phyloP scores from a whole-genome alignment of 1,139 yeast species.

The Zygosaccharomyces sapae region DNA sequence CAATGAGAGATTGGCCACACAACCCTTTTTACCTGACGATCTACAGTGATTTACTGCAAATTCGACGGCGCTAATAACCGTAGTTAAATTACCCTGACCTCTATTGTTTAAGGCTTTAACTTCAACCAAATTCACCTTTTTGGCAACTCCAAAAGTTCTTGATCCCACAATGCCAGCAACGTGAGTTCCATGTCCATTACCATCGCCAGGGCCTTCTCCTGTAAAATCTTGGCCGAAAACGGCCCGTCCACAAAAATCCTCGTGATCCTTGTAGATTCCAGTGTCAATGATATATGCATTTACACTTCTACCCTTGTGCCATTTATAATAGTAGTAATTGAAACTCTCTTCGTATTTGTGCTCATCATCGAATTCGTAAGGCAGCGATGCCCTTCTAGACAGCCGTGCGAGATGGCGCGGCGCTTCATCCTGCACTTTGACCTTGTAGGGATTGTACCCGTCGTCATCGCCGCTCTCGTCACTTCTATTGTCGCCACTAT shows the following conservation, averaged over 20 bases:
- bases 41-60: slow-evolving; percentile 60
- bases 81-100: slow-evolving; percentile 67
- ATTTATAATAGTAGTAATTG: slow-evolving; percentile 44
- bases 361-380: slow-evolving; percentile 27
- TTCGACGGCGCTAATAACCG: slow-evolving; percentile 68
- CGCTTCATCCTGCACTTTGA: slow-evolving; percentile 44
- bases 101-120: slow-evolving; percentile 61
- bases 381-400: slow-evolving; percentile 48
- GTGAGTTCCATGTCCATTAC: slow-evolving; percentile 76
- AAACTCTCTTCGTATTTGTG: slow-evolving; percentile 25
- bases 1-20: slow-evolving; percentile 75
- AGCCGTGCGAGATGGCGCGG: slow-evolving; percentile 68
- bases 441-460: slow-evolving; percentile 33
- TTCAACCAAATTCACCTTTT: slow-evolving; percentile 57
- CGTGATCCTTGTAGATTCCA: slow-evolving; percentile 56
- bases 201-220: slow-evolving; percentile 57
- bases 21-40: slow-evolving; percentile 39
- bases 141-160: slow-evolving; percentile 72
- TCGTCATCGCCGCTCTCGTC: slow-evolving; percentile 36
- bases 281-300: slow-evolving; percentile 80
- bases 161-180: slow-evolving; percentile 91
- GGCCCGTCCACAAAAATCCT: slow-evolving; percentile 66
- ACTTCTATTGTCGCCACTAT: slow-evolving; percentile 36
- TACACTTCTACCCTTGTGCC: slow-evolving; percentile 48
- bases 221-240: slow-evolving; percentile 56